phyloP scores from a whole-genome alignment of 2,329 filamentous ascomycete species.

The Xylariales sp. region DNA sequence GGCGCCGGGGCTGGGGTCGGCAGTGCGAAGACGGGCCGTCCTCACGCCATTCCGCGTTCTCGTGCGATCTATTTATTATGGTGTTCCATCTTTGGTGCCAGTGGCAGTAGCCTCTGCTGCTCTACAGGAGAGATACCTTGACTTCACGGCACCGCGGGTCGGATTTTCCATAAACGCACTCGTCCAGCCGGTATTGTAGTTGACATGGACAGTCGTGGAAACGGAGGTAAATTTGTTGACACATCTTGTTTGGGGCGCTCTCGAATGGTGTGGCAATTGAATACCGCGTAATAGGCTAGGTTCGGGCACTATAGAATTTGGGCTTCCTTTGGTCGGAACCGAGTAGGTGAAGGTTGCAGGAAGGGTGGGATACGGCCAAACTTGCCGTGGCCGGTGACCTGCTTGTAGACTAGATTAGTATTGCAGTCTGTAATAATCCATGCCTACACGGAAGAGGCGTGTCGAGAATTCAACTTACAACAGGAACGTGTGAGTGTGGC shows the following conservation, averaged over 20 bases:
- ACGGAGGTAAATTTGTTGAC: constrained; percentile 39
- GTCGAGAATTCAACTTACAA: no score
- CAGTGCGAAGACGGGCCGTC: background rate
- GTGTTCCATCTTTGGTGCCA: constrained; percentile 33
- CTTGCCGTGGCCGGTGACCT: background rate
- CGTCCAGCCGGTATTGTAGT: constrained; percentile 39
- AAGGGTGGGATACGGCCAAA: background rate
- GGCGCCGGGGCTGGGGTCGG: background rate
- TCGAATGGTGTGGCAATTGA: background rate
- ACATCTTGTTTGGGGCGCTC: constrained; percentile 30
- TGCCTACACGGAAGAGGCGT: no score
- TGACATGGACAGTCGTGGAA: constrained; percentile 44
- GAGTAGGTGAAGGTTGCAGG: background rate
- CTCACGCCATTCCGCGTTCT: background rate
- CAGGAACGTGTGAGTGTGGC: no score
- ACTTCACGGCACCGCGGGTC: constrained; percentile 39
- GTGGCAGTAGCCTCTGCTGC: constrained; percentile 40
- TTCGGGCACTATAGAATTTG: background rate
- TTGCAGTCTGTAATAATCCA: background rate
- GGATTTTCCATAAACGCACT: constrained; percentile 38
- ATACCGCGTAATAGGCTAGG: background rate
- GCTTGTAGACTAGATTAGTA: background rate
- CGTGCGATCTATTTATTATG: background rate
- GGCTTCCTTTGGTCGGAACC: no score
- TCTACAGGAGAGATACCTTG: constrained; percentile 34